Conservation (phyloP, 306 rosid species). For the Malus sieversii region DNA sequence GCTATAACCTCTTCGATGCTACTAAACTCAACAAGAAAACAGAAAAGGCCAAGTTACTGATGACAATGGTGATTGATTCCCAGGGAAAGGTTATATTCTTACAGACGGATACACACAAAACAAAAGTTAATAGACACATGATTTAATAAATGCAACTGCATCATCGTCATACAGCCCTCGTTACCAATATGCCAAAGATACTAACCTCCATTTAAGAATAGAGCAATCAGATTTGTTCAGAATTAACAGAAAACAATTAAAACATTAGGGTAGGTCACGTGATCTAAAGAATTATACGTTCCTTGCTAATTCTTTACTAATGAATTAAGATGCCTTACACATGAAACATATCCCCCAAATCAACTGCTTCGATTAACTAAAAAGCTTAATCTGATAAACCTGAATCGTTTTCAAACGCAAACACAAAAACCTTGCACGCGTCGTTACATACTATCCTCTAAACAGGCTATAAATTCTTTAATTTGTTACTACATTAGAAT, state of each 20-base stretch:
- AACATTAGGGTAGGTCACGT: neutral
- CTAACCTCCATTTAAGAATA: neutral
- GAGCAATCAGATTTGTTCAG: neutral
- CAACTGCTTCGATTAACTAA: neutral
- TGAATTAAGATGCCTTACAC: neutral
- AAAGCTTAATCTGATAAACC: neutral
- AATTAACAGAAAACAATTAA: neutral
- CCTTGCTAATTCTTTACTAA: neutral
- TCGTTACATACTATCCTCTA: neutral
- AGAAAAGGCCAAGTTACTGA: constrained; percentile 2
- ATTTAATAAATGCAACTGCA: neutral
- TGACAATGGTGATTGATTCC: neutral
- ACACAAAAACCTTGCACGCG: neutral
- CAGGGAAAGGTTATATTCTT: neutral
- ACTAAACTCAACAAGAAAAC: constrained; percentile 20
- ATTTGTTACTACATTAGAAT: neutral
- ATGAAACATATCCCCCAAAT: neutral
- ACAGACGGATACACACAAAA: neutral
- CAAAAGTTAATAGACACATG: neutral
- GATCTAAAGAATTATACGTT: neutral
- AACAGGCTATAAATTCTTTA: neutral
- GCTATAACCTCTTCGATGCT: constrained; percentile 66
- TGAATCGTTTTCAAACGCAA: neutral
- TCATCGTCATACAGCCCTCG: neutral
- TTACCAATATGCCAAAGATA: neutral